Evolutionary conservation across 441 rosid species (phyloP).

Genomic region (Syzygium syzygioides): DNA sequence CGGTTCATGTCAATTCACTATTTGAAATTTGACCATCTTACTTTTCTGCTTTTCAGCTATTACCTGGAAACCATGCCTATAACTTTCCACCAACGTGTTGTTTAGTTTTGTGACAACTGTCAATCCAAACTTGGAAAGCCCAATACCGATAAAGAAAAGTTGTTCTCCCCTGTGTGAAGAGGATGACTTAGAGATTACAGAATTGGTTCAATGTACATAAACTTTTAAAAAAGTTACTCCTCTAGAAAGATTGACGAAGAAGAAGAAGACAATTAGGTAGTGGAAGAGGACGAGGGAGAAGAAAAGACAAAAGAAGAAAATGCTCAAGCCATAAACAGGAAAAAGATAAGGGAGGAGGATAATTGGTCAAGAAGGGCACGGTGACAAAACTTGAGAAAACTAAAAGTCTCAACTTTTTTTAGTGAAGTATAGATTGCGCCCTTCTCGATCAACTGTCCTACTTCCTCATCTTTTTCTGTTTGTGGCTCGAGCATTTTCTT

Average conservation of each 20-base stretch:
- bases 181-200: not conserved
- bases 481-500: not conserved
- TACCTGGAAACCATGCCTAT: slow-evolving; percentile 23
- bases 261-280: not conserved
- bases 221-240: too few species aligned
- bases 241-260: not conserved
- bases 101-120: slow-evolving; percentile 56
- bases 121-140: slow-evolving; percentile 5
- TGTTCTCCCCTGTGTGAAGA: not conserved
- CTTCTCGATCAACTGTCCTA: not conserved
- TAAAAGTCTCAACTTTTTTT: too few species aligned
- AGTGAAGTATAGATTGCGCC: too few species aligned
- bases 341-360: not conserved
- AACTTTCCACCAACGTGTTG: slow-evolving; percentile 30
- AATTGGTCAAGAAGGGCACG: not conserved
- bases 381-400: too few species aligned
- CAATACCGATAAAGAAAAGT: too few species aligned
- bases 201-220: not conserved
- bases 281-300: not conserved
- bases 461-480: not conserved
- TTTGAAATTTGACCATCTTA: not conserved
- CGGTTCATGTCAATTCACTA: not conserved
- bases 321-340: not conserved
- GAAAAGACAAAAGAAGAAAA: too few species aligned
- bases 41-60: slow-evolving; percentile 23